Percentiles rank a stretch among this genome's conserved stretches.
phyloP scores from a whole-genome alignment of 352 stramenopile genomes.

The Phytopythium kandeliae region DNA sequence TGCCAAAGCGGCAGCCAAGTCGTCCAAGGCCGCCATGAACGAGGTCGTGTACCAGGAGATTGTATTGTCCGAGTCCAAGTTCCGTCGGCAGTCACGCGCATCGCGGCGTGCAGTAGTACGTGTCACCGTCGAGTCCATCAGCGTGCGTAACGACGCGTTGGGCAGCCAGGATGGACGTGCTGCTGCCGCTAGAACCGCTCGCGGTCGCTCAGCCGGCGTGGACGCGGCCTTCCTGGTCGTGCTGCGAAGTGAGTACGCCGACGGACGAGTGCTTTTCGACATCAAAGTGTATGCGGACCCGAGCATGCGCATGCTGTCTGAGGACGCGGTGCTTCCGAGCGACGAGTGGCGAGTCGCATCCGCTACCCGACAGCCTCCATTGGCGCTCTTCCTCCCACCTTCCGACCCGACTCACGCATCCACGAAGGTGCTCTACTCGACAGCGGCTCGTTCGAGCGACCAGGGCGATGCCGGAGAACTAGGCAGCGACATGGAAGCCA shows the following conservation, averaged over 20 bases:
- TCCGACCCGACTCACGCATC: background rate
- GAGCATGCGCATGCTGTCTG: slow-evolving; percentile 13
- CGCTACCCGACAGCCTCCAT: background rate
- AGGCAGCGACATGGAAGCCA: background rate
- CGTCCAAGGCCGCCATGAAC: background rate
- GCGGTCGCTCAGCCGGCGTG: background rate
- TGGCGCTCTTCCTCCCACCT: background rate
- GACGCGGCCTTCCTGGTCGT: slow-evolving; percentile 19
- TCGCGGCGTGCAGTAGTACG: background rate
- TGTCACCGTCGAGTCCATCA: background rate
- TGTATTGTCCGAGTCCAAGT: slow-evolving; percentile 1
- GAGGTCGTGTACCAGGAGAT: slow-evolving; percentile 38
- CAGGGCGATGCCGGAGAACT: background rate
- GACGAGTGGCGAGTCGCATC: slow-evolving; percentile 28
- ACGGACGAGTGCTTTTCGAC: slow-evolving; percentile 6
- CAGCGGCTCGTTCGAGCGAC: background rate
- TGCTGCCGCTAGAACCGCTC: background rate
- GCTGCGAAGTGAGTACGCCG: slow-evolving; percentile 9
- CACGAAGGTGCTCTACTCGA: slow-evolving; percentile 7
- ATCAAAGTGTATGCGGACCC: slow-evolving; percentile 35
- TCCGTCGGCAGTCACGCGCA: background rate
- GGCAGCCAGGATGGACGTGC: background rate
- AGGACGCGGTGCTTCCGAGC: slow-evolving; percentile 17
- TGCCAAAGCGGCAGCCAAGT: background rate
- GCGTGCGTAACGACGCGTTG: background rate